These are phyloP conservation scores for Oryza punctata DNA, from an alignment of 176 grass and related monocot species.

Conservation along the genomic window DNA sequence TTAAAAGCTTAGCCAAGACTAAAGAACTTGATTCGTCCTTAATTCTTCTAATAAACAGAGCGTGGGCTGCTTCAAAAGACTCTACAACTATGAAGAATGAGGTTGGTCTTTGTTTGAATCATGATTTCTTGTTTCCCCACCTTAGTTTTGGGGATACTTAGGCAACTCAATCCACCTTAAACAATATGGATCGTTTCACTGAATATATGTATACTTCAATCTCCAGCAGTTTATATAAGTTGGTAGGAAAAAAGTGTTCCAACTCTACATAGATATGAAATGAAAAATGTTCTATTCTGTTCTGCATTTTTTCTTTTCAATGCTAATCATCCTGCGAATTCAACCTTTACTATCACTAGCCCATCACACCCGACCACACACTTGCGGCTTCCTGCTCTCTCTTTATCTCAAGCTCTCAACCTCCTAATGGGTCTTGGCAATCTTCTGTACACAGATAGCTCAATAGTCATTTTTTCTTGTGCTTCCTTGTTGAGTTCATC, in stretches of 20 bases:
- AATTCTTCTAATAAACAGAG: constrained; percentile 85
- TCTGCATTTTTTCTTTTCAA: neutral
- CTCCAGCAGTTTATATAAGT: neutral
- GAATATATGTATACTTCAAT: neutral
- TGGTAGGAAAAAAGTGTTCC: neutral
- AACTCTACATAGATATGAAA: neutral
- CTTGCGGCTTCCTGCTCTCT: neutral
- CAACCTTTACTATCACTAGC: neutral
- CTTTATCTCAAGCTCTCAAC: no score
- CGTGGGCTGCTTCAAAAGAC: constrained; percentile 91
- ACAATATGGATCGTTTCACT: constrained; percentile 4
- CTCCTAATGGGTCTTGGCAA: neutral
- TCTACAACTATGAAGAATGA: constrained; percentile 70
- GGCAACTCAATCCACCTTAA: neutral
- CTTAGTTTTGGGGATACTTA: neutral
- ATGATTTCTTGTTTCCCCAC: constrained; percentile 7
- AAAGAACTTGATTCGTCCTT: constrained; percentile 95
- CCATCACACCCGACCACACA: neutral
- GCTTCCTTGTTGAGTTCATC: neutral
- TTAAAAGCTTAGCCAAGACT: constrained; percentile 71
- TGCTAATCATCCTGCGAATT: neutral
- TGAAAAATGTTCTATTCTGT: neutral
- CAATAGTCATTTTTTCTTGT: neutral
- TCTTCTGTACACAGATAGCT: neutral
- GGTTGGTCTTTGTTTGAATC: constrained; percentile 42